Base-by-base conservation (phyloP, 345 rosid genomes). In the Euphorbia lathyris region DNA sequence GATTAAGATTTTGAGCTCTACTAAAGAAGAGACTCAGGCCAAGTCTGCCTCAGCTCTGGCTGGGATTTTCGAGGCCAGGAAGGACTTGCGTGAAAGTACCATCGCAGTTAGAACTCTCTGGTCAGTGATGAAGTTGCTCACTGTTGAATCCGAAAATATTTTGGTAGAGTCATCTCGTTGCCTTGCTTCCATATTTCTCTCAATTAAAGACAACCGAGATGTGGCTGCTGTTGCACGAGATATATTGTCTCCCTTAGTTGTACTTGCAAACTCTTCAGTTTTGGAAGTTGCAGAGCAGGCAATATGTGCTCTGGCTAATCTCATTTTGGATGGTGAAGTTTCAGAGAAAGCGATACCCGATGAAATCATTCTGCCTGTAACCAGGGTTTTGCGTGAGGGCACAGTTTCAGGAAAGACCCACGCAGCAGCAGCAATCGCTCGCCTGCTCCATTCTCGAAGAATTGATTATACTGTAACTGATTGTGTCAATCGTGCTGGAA, bases 391-490 rank as follows among this genome's bases (percentile, higher is more conserved):
- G 83, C 88, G 82, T 72, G 99, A 96, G 84, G 98, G 98, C 72
- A 82, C 96, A 19, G 81, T 88, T 74, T 78, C 91, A 73, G 98
- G 98, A 58, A 92, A 86, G 89, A 88, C 90, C 63, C 97, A 81
- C 80, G 99, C 97, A 66, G 98, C 99, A 72, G 97, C 99, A 60
- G 97, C 98, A 72, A 89, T 96, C 74, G 85, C 93, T 52, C 90
- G 99, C 56, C 84, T 93, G 69, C 95, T 96, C 48, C 86, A 86
- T 75, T 82, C 91, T 30, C 87, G 86, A 69, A 79, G 47, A 72
- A 85, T 92, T 63, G 90, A 89, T 86, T 56, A 78, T 77, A 76
- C 85, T 17, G 81, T 96, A 65, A 84, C 90, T 77, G 99, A 96
- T 75, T 86, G 86, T 83, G 93, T 90, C 73, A 96, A 92, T 78